phyloP scores from a whole-genome alignment of 164 flowering plant species.

The Vitis labrusca region DNA sequence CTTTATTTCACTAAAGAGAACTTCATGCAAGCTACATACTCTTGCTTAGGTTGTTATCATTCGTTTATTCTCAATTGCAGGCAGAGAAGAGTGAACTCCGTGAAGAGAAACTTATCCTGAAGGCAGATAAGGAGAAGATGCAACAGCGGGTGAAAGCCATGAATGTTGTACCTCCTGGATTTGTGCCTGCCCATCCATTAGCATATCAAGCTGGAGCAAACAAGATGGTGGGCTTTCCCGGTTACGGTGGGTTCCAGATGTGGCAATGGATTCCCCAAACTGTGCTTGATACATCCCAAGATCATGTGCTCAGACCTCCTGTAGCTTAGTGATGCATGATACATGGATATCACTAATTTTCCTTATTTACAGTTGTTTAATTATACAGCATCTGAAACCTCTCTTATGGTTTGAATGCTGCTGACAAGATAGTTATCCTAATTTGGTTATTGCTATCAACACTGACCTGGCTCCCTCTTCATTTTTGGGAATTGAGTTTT shows the following conservation, averaged over 20 bases:
- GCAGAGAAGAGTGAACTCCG: conserved; percentile 76
- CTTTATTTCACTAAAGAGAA: too few relatives aligned
- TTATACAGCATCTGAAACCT: too few relatives aligned
- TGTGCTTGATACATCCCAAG: conserved; percentile 60
- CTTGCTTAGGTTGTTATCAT: not conserved
- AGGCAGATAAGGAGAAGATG: conserved; percentile 65
- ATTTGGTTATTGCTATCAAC: too few relatives aligned
- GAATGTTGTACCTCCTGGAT: conserved; percentile 38
- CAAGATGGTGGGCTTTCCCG: conserved; percentile 66
- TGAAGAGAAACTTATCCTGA: conserved; percentile 54
- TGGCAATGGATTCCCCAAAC: conserved; percentile 75
- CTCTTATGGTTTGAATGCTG: too few relatives aligned
- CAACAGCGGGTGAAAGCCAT: conserved; percentile 66
- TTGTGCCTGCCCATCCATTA: conserved; percentile 52
- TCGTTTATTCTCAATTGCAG: conserved; percentile 23
- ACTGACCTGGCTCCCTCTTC: too few relatives aligned
- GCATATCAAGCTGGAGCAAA: conserved; percentile 48
- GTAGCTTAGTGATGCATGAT: conserved; percentile 46
- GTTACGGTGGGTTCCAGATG: conserved; percentile 71
- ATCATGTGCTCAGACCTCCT: conserved; percentile 80
- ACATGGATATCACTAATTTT: too few relatives aligned
- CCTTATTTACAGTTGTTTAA: too few relatives aligned
- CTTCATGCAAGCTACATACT: too few relatives aligned
- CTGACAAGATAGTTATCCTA: too few relatives aligned
- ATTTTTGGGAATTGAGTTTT: too few relatives aligned